Conservation (phyloP, 108 stramenopile species). For the Skeletonema potamos region DNA sequence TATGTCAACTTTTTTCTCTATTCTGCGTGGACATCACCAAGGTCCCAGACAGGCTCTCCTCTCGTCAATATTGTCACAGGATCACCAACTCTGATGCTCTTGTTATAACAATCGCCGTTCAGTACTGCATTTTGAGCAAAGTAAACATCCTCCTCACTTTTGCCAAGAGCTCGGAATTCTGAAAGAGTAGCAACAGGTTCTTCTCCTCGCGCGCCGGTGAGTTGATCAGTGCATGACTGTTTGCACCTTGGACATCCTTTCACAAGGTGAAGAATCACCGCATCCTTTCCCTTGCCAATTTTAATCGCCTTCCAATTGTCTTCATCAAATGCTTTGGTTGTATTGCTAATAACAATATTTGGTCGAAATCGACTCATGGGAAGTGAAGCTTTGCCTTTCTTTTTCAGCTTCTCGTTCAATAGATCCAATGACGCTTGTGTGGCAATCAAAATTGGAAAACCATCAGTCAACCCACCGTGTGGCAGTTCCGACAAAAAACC, state of each 20-base stretch:
- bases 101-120: slow-evolving; percentile 20
- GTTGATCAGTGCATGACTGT: slow-evolving; percentile 84
- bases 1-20: neutral
- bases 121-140: slow-evolving; percentile 84
- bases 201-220: slow-evolving; percentile 57
- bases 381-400: slow-evolving; percentile 53
- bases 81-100: slow-evolving; percentile 40
- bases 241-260: slow-evolving; percentile 89
- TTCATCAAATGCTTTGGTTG: slow-evolving; percentile 76
- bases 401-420: slow-evolving; percentile 57
- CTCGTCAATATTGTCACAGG: slow-evolving; percentile 43
- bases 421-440: slow-evolving; percentile 69
- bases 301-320: slow-evolving; percentile 84
- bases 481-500: slow-evolving; percentile 49
- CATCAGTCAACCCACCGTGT: slow-evolving; percentile 65
- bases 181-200: slow-evolving; percentile 74
- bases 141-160: slow-evolving; percentile 56
- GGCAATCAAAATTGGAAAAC: slow-evolving; percentile 83
- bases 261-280: slow-evolving; percentile 62
- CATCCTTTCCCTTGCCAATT: slow-evolving; percentile 53
- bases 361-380: slow-evolving; percentile 85
- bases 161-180: slow-evolving; percentile 65
- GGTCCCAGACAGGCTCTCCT: slow-evolving; percentile 55
- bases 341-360: slow-evolving; percentile 71
- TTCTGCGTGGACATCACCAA: slow-evolving; percentile 25